A percentile compares a stretch with the other conserved stretches of the same genome.
phyloP scores from a whole-genome alignment of 306 rosid species.

The Glycyrrhiza uralensis region DNA sequence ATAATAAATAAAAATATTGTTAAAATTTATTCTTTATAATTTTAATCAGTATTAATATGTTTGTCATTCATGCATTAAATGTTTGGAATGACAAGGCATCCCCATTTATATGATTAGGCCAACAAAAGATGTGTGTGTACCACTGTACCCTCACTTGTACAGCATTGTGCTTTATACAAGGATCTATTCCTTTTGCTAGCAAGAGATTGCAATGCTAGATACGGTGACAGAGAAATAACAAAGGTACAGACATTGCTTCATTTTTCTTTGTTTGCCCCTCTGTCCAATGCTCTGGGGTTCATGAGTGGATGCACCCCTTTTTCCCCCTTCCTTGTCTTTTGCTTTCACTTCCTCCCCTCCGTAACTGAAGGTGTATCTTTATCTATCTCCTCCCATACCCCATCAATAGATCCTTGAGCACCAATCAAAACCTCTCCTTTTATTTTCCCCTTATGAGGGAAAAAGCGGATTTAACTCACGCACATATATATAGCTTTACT shows the following conservation, averaged over 20 bases:
- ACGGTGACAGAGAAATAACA: constrained; percentile 16
- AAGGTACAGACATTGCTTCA: constrained; percentile 23
- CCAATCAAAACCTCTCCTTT: constrained; percentile 52
- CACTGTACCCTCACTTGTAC: neutral
- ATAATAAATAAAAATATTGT: too few relatives aligned
- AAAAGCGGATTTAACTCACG: constrained; percentile 29
- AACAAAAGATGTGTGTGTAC: constrained; percentile 12
- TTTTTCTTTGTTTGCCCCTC: neutral
- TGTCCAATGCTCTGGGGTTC: constrained; percentile 17
- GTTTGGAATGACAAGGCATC: too few relatives aligned
- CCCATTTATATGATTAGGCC: constrained; percentile 10
- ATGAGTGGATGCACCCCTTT: constrained; percentile 36
- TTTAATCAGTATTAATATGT: too few relatives aligned
- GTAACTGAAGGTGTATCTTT: constrained; percentile 52
- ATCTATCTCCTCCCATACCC: constrained; percentile 47
- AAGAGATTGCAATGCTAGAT: constrained; percentile 23
- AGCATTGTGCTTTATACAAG: constrained; percentile 17
- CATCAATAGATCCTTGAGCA: constrained; percentile 36
- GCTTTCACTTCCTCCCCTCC: constrained; percentile 45
- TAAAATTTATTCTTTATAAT: too few relatives aligned
- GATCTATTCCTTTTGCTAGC: constrained; percentile 29
- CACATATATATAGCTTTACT: constrained; percentile 37
- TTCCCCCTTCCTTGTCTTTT: constrained; percentile 30
- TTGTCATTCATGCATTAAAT: too few relatives aligned
- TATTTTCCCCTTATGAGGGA: constrained; percentile 19